Base-by-base conservation (phyloP, 2,329 filamentous ascomycete genomes). In the Ceratocystis variospora region DNA sequence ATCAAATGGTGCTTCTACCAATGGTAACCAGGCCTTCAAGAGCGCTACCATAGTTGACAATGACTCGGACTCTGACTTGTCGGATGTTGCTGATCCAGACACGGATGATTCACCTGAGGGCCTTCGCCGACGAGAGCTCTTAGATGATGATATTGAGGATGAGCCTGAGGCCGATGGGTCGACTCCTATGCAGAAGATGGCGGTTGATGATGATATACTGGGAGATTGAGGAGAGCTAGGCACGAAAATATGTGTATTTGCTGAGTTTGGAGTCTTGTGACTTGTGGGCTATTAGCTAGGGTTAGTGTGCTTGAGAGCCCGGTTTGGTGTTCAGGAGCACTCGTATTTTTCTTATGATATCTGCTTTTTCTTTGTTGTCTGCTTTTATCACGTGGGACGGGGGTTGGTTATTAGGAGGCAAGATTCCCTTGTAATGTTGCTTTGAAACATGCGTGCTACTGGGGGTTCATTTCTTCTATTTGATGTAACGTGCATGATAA, bases 81-180 rank as follows among this genome's bases (percentile, higher is more conserved):
- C 66, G 7, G 66, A 68, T 41, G 33, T 65, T 6, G 66, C 17
- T 1, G 66, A 68, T n/a, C 64, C 33, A 8, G 65, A 66, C n/a
- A 15, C 62, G 0, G 84, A 86, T 71, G 84, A 82, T 62, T 83
- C 82, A 2, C 75, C 74, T 12, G 84, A 85, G 71, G 83, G 86
- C 70, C 73, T 85, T 41, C 76, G 79, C 33, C 76, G 79, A 65
- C 76, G 81, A 63, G 83, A 82, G 71, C 73, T 85, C 65, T 69
- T 84, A 28, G 82, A 82, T 31, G 76, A 83, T 46, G 78, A 78
- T 19, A n/a, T 63, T 15, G 75, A 76, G 2, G 76, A 78, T 3
- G 76, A 76, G 15, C 76, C 75, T 0, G 75, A 76, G 22, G 73
- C 71, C 5, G 72, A 70, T 10, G 67, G 67, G 45, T 45, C 66